A percentile compares a stretch with the other conserved stretches of the same genome.
phyloP scores from a whole-genome alignment of 163 green algal species.

The Scenedesmus sp. region DNA sequence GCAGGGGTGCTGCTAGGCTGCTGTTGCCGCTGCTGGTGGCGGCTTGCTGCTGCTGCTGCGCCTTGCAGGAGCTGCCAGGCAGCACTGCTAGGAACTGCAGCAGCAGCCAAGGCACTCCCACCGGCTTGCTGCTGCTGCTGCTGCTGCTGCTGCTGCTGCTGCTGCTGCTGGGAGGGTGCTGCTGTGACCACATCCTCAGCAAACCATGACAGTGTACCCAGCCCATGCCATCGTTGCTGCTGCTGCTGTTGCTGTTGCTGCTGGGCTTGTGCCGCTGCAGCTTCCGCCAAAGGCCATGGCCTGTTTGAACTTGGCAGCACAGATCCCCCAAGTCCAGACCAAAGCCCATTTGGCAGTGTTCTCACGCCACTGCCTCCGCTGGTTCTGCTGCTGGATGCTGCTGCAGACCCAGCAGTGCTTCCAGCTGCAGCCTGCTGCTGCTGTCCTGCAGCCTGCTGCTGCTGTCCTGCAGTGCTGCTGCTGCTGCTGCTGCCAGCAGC shows the following conservation, averaged over 20 bases:
- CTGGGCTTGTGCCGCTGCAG: conserved; percentile 15
- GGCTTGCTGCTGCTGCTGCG: conserved; percentile 1
- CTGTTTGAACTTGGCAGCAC: conserved; percentile 12
- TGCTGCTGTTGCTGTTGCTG: neutral
- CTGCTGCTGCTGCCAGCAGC: neutral
- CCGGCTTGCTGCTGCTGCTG: neutral
- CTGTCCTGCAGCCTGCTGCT: neutral
- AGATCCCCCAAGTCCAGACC: conserved; percentile 24
- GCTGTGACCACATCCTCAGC: neutral
- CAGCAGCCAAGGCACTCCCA: neutral
- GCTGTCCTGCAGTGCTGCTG: neutral
- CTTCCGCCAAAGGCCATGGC: neutral
- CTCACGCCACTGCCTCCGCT: conserved; percentile 10
- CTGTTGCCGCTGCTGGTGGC: neutral
- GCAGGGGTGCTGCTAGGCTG: neutral
- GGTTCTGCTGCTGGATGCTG: conserved; percentile 59
- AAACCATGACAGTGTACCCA: conserved; percentile 39
- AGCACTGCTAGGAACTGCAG: conserved; percentile 2
- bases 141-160: neutral
- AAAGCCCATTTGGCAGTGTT: conserved; percentile 40
- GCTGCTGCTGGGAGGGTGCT: neutral
- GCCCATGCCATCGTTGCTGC: conserved; percentile 42
- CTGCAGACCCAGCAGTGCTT: conserved; percentile 56
- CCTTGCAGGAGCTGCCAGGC: conserved; percentile 28
- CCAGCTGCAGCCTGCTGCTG: conserved; percentile 2